Conservation (phyloP, 2,329 filamentous ascomycete species). For the Xylariaceae sp. region DNA sequence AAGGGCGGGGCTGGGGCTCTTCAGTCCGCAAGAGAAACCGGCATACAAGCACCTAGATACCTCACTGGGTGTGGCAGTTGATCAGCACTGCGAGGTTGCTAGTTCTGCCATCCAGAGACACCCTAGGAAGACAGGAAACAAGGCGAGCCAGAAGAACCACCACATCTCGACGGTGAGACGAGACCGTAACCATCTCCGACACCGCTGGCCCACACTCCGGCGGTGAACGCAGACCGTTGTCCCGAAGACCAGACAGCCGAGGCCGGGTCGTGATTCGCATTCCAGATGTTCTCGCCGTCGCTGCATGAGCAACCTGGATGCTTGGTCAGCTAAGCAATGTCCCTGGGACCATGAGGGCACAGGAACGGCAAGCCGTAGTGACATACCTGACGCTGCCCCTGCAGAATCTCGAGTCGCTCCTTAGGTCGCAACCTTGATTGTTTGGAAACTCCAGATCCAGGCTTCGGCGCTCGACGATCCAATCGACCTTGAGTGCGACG, state of each 20-base stretch:
- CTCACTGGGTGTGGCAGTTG: background rate
- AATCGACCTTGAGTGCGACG: constrained; percentile 61
- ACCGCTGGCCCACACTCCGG: constrained; percentile 42
- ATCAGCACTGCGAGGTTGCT: background rate
- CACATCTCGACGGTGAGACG: constrained; percentile 46
- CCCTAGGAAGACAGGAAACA: constrained; percentile 39
- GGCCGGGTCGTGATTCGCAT: constrained; percentile 53
- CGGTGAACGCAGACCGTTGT: constrained; percentile 47
- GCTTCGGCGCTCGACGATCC: constrained; percentile 61
- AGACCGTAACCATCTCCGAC: constrained; percentile 43
- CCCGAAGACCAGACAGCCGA: constrained; percentile 53
- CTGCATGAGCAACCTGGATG: constrained; percentile 48
- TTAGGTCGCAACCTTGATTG: constrained; percentile 51
- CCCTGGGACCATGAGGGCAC: background rate
- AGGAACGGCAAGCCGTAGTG: background rate
- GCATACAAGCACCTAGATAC: too few relatives aligned
- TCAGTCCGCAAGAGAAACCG: too few relatives aligned
- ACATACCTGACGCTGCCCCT: constrained; percentile 53
- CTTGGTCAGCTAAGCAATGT: background rate
- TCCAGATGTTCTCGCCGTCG: constrained; percentile 57
- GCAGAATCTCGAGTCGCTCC: constrained; percentile 58
- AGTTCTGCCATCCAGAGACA: constrained; percentile 23
- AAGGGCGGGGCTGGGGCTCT: too few relatives aligned
- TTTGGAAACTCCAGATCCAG: constrained; percentile 64
- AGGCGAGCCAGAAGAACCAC: constrained; percentile 45